Evolutionary conservation across 2,329 filamentous ascomycete genomes (phyloP).

Genomic region (Colletotrichum graminicola): DNA sequence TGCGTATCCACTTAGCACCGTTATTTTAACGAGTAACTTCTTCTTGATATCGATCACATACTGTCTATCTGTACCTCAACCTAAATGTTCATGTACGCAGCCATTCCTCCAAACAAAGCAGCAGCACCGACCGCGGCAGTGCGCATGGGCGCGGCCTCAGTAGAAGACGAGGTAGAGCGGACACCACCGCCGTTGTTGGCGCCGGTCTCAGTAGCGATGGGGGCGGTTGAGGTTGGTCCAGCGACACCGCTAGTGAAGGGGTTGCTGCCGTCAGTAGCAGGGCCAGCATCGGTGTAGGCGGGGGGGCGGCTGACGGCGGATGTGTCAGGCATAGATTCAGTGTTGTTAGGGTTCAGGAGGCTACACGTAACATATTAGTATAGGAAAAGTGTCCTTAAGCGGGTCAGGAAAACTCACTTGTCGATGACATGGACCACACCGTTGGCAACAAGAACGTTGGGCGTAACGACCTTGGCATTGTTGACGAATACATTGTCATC

Average conservation of each 20-base stretch:
- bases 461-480: conserved; percentile 62
- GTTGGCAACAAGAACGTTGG: conserved; percentile 65
- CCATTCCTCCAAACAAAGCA: conserved; percentile 60
- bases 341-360: conserved; percentile 69
- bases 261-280: conserved; percentile 56
- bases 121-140: conserved; percentile 58
- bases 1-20: no score
- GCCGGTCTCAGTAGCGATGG: conserved; percentile 49
- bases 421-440: conserved; percentile 71
- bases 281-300: conserved; percentile 66
- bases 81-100: conserved; percentile 46
- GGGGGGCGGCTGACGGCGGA: conserved; percentile 59
- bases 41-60: neutral
- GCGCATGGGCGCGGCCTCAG: conserved; percentile 47
- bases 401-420: conserved; percentile 54
- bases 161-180: conserved; percentile 51
- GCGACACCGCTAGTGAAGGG: conserved; percentile 69
- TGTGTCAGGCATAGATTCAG: conserved; percentile 56
- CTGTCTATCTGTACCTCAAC: no score
- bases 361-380: conserved; percentile 45
- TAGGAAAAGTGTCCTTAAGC: neutral
- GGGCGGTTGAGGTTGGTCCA: conserved; percentile 55
- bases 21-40: neutral
- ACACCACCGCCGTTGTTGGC: conserved; percentile 34
- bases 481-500: conserved; percentile 61